Base-by-base conservation (phyloP, 2,329 filamentous ascomycete species). In the Diaporthe batatas region DNA sequence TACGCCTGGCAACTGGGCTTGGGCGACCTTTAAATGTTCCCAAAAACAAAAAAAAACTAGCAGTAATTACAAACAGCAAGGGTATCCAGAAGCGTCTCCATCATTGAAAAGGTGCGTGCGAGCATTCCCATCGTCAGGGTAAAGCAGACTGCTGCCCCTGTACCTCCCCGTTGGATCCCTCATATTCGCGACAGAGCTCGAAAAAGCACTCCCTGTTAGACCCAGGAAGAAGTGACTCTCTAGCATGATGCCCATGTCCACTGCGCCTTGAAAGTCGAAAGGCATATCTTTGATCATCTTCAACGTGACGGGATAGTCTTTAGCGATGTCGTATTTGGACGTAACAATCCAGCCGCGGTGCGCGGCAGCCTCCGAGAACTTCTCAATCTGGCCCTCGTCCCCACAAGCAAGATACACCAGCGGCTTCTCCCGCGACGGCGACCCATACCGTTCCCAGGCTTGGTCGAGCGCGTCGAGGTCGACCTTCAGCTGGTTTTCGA, bases 341-440 rank as follows among this genome's bases (percentile, higher is more conserved):
- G 78, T 81, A 3, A 81, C 80, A 2, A 78, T 76, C 81, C 81
- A 82, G 7, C 81, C 81, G 44, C 80, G 77, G 34, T 67, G 75
- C 14, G 74, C 75, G 1, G 78, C 81, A 0, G 80, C 81, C 6
- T 68, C 72, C 0, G 75, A 75, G 69, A 82, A 82, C 32, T 76
- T 78, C 32, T 78, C 57, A 21, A 82, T 77, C 74, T 81, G 80
- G 6, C 68, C 72, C 73, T 79, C 74, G 70, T 82, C 81, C 16
- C 81, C 81, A 72, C 81, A 82, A 1, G 81, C 81, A 6, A 82
- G 77, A 67, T 80, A 82, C 1, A 82, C 77, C 11, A 78, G 72
- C 2, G 81, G 81, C 70, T 77, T 78, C 32, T 75, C 53, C 29
- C 73, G 36, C 12, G 49, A 72, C 21, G 67, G 72, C 5, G 44